phyloP scores from a whole-genome alignment of 768 basidiomycete species.

The Tephrocybe rancida region DNA sequence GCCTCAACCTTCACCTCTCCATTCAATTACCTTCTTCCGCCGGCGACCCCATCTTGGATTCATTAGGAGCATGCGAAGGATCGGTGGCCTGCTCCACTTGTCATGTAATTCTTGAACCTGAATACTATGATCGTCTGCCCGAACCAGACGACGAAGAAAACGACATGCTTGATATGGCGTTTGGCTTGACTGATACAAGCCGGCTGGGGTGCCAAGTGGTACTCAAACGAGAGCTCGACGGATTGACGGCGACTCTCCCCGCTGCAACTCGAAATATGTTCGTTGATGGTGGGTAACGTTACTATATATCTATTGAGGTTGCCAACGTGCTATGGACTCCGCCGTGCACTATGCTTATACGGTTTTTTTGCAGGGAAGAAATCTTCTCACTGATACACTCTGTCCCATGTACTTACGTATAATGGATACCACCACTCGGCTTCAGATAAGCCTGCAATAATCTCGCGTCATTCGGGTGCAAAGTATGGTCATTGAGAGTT shows the following conservation, averaged over 20 bases:
- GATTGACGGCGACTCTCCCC: conserved; percentile 83
- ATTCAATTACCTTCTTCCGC: neutral
- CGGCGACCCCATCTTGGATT: neutral
- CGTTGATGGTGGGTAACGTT: conserved; percentile 70
- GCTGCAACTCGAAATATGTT: conserved; percentile 97
- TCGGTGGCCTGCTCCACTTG: conserved; percentile 98
- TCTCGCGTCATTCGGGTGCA: no score
- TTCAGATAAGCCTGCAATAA: no score
- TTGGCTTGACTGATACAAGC: conserved; percentile 94
- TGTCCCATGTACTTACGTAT: neutral
- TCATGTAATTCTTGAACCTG: conserved; percentile 83
- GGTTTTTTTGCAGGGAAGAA: conserved; percentile 3
- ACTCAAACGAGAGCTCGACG: conserved; percentile 81
- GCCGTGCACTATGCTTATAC: neutral
- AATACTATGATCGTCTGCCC: conserved; percentile 83
- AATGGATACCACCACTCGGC: neutral
- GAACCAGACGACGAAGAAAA: conserved; percentile 99
- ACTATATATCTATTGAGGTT: neutral
- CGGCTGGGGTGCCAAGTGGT: conserved; percentile 77
- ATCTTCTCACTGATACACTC: neutral
- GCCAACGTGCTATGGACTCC: no score
- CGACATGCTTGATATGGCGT: conserved; percentile 98
- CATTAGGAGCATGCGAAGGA: conserved; percentile 91
- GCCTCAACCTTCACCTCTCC: neutral
- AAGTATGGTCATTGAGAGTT: no score